Evolutionary conservation across 2,329 filamentous ascomycete genomes (phyloP), one percentile per base, ranked within the genome.

Genomic region (Bipolaris zeicola): DNA sequence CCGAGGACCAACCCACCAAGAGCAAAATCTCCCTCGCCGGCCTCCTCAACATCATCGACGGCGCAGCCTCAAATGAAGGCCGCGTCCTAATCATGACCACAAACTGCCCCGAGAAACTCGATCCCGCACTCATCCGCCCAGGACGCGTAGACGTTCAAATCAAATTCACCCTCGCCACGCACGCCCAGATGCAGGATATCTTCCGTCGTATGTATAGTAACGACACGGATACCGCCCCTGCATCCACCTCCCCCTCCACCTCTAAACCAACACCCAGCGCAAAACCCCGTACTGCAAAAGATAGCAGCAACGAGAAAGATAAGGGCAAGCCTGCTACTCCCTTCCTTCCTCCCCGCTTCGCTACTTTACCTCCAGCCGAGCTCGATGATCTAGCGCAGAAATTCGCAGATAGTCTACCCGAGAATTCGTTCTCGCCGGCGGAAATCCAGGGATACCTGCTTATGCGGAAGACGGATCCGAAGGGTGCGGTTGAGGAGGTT

Each of bases 1-100:
- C 18, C 16, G 45, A 54, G 37, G 45, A 31, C 10, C 28, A 50
- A 13, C 24, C 28, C 6, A 50, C 6, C n/a, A 51, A 52, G 14
- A 52, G 73, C 13, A 76, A 82, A n/a, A 91, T 95, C 42, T 90
- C 89, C 0, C 82, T 95, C 2, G 91, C 89, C 0, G 90, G 90
- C 0, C 82, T 96, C 1, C 82, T 96, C 49, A 96, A 96, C 74
- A 89, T 89, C 55, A 91, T 96, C 38, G 91, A 96, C 67, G 90
- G 91, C 52, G 90, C 92, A 1, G 89, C 89, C 1, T 89, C 87
- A 3, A 89, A 91, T 65, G 90, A 94, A 76, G 90, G 56, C 5
- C 49, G 56, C 5, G 58, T 73, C 7, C 48, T 73, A 2, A 61
- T 72, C 36, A 72, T 72, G 68, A 72, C 70, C 1, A 66, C 65